Percentiles rank a stretch among this genome's conserved stretches.
These are phyloP conservation scores for Musa acuminata DNA, from an alignment of 176 grass and related monocot species.

Conservation along the genomic window DNA sequence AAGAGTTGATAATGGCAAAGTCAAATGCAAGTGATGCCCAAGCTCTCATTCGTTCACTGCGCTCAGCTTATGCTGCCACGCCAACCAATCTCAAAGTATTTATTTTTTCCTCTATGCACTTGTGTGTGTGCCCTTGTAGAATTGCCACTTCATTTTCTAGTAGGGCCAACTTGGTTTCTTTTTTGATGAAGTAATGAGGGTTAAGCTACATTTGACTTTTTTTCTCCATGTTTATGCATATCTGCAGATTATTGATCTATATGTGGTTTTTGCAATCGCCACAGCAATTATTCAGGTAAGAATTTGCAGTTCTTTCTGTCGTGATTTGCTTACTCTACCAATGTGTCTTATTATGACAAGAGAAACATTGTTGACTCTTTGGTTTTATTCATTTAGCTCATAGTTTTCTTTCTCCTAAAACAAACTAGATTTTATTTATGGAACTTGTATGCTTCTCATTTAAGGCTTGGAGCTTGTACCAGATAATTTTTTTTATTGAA, in stretches of 20 bases:
- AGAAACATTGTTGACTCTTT: neutral
- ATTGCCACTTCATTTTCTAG: neutral
- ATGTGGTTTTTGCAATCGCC: slow-evolving; percentile 49
- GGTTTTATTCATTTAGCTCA: too few relatives aligned
- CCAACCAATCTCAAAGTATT: slow-evolving; percentile 72
- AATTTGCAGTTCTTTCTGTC: neutral
- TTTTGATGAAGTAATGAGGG: neutral
- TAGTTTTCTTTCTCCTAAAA: too few relatives aligned
- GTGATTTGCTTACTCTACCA: neutral
- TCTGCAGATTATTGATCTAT: slow-evolving; percentile 67
- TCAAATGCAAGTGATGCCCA: slow-evolving; percentile 36
- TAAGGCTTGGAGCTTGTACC: too few relatives aligned
- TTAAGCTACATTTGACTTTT: neutral
- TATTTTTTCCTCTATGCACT: neutral
- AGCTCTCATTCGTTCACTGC: slow-evolving; percentile 64
- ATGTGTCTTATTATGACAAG: neutral
- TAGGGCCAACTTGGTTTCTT: neutral
- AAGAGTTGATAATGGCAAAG: slow-evolving; percentile 46
- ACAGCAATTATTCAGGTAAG: slow-evolving; percentile 61
- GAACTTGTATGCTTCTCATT: too few relatives aligned
- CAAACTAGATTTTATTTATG: too few relatives aligned
- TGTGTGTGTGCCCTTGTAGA: neutral
- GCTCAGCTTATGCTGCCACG: slow-evolving; percentile 64
- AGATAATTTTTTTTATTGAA: neutral
- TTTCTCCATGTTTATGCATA: neutral